A percentile compares a stretch with the other conserved stretches of the same genome.
These are phyloP conservation scores for Rhododendron mucronatum DNA, from an alignment of 148 eudicot species.

Conservation along the genomic window DNA sequence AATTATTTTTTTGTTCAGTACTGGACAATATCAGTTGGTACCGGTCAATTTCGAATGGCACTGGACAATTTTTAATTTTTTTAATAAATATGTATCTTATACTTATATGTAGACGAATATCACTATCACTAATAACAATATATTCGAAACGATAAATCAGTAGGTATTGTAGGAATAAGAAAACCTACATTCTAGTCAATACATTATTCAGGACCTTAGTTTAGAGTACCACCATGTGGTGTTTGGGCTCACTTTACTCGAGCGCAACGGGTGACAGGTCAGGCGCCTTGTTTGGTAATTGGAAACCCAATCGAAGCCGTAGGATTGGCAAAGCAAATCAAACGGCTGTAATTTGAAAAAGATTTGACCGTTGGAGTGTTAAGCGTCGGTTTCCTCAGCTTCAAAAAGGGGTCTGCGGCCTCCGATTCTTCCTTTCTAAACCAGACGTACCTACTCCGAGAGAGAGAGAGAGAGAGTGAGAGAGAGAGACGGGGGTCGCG, in stretches of 20 bases:
- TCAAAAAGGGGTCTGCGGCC: conserved; percentile 21
- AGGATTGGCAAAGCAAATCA: conserved; percentile 8
- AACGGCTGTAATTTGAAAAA: conserved; percentile 31
- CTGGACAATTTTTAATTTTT: no score
- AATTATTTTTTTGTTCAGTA: no score
- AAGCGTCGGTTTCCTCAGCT: conserved; percentile 25
- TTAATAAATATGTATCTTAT: no score
- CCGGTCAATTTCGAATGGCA: no score
- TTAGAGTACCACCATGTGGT: no score
- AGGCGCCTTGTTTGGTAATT: not conserved
- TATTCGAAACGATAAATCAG: no score
- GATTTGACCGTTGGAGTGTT: conserved; percentile 46
- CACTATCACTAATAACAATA: no score
- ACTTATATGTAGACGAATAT: no score
- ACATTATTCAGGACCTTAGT: no score
- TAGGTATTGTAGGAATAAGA: no score
- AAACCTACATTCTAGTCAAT: no score
- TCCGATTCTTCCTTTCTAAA: not conserved
- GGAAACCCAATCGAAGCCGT: conserved; percentile 21
- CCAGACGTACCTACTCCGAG: not conserved
- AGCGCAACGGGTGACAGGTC: conserved; percentile 8
- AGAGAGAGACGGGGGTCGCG: not conserved
- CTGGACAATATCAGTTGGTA: no score
- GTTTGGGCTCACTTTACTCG: not conserved
- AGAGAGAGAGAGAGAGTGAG: conserved; percentile 13